Base-by-base conservation (phyloP, 768 basidiomycete genomes). In the Lentinus brumalis region DNA sequence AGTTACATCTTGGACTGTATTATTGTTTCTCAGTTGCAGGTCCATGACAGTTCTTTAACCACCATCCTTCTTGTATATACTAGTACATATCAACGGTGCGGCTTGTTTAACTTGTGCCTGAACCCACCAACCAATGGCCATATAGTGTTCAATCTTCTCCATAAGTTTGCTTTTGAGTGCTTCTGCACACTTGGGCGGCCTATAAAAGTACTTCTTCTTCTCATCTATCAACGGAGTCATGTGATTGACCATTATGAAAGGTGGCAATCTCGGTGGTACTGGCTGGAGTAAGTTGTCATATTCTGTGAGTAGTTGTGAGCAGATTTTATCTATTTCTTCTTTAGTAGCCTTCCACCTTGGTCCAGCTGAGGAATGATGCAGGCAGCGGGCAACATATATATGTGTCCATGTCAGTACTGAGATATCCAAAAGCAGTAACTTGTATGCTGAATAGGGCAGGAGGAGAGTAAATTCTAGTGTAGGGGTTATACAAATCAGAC, bases 171-270 rank as follows among this genome's bases (percentile, higher is more conserved):
- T 62, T 16, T 67, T 54, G 3, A 78, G 32, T 0, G 75, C 62
- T 9, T 75, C 64, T 0, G 75, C 72, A 53, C 79, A 81, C 4
- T 66, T 44, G 0, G 77, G 73, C 1, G 69, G 11, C 9, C 72
- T 67, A 45, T 76, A 75, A 0, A 65, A 55, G 52, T 78, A 79
- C 9, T 45, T 31, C 53, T 69, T 69, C 0, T 67, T 53, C 4
- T 75, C 68, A 42, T 80, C 75, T 4, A 78, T 74, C 0, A 83
- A 57, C 0, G 74, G 76, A 1, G 82, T 80, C 0, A 62, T 57
- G 46, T 80, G 78, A 58, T 82, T 81, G 1, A 82, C 76, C 0
- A 60, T 75, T 1, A 74, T 40, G 2, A 78, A 50, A 0, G 78
- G 79, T 0, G 81, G 80, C 16, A 78, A 39, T 29, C 63, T 53